A percentile compares a stretch with the other conserved stretches of the same genome.
phyloP scores from a whole-genome alignment of 163 green algal species.

The Trebouxia gelatinosa region DNA sequence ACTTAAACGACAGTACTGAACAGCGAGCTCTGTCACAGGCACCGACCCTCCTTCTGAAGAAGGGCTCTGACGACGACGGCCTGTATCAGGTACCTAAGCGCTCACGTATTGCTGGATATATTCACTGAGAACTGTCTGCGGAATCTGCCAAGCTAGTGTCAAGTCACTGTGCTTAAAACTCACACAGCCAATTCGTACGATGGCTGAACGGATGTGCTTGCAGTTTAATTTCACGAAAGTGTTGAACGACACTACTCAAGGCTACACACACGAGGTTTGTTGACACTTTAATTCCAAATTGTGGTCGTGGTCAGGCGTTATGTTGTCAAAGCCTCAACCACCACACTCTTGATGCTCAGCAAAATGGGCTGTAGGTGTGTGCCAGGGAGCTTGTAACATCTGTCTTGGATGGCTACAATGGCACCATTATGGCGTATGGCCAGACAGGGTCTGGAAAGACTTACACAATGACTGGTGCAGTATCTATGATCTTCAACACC shows the following conservation, averaged over 20 bases:
- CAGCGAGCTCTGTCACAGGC: background rate
- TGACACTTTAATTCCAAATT: no score
- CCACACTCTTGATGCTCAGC: background rate
- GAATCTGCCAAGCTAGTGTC: no score
- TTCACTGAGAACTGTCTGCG: no score
- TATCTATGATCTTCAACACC: background rate
- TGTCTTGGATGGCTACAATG: conserved; percentile 72
- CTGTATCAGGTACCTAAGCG: conserved; percentile 12
- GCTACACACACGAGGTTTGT: conserved; percentile 25
- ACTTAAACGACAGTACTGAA: background rate
- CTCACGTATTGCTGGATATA: no score
- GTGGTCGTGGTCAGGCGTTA: background rate
- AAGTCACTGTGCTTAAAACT: no score
- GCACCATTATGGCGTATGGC: conserved; percentile 73
- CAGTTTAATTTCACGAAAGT: conserved; percentile 37
- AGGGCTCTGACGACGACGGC: conserved; percentile 25
- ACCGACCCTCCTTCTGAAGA: conserved; percentile 27
- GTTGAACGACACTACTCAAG: conserved; percentile 23
- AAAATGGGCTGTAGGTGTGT: conserved; percentile 5
- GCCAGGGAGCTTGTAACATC: conserved; percentile 57
- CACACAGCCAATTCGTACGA: no score
- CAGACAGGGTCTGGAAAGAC: conserved; percentile 50
- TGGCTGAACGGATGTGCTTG: background rate
- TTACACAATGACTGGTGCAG: conserved; percentile 36
- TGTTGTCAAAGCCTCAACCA: background rate